These are phyloP conservation scores for Bipolaris victoriae DNA, from an alignment of 2,329 filamentous ascomycete genomes.

Conservation along the genomic window DNA sequence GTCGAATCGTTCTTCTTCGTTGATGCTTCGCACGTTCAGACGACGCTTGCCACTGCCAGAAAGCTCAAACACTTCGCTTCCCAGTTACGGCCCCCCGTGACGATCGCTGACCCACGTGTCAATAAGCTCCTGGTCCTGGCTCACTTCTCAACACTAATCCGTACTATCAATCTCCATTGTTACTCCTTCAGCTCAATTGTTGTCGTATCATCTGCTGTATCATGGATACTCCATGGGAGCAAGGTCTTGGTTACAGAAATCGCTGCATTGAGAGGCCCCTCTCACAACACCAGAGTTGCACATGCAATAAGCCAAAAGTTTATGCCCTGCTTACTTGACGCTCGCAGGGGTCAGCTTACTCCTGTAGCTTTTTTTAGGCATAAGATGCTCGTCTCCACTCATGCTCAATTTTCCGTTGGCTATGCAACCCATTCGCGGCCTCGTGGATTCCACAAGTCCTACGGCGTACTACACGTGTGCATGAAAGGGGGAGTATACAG, in stretches of 20 bases:
- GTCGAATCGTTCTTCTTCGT: neutral
- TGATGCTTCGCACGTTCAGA: neutral
- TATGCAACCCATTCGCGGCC: neutral
- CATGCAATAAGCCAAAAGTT: conserved; percentile 7
- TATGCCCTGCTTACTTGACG: conserved; percentile 6
- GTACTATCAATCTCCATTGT: neutral
- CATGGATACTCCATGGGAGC: neutral
- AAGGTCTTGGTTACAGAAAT: neutral
- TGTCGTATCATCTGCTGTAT: conserved; percentile 5
- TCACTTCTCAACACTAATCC: neutral
- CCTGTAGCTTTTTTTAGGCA: neutral
- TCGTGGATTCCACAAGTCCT: neutral
- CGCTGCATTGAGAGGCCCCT: neutral
- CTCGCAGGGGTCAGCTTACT: conserved; percentile 11
- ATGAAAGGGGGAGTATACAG: neutral
- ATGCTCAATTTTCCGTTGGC: neutral
- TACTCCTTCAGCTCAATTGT: neutral
- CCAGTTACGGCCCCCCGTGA: neutral
- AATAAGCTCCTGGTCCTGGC: conserved; percentile 13
- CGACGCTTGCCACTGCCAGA: neutral
- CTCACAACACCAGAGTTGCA: conserved; percentile 1
- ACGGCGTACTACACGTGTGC: neutral
- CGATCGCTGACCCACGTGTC: conserved; percentile 16
- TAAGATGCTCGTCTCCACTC: neutral
- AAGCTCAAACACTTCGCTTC: neutral